These are phyloP conservation scores for Naganishia antarctica DNA, from an alignment of 768 basidiomycete species.

Conservation along the genomic window DNA sequence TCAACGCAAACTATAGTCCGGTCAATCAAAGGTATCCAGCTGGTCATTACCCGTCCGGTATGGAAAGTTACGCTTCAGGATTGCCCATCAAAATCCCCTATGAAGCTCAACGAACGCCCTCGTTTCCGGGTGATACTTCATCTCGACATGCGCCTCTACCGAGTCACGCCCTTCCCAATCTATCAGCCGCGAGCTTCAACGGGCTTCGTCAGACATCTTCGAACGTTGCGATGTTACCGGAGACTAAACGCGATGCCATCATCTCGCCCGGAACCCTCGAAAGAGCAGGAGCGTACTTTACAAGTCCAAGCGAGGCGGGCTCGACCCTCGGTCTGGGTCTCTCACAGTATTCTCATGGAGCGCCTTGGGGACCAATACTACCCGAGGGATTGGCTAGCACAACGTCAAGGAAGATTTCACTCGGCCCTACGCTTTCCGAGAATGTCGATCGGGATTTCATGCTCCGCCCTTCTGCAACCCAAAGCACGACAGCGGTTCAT, in stretches of 20 bases:
- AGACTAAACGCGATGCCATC: not conserved
- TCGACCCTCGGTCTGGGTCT: not conserved
- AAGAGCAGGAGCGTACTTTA: conserved; percentile 7
- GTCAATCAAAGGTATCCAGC: not conserved
- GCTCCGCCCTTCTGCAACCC: not conserved
- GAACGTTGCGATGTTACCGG: not conserved
- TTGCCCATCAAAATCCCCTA: not conserved
- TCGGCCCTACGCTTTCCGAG: not conserved
- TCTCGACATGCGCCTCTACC: too few relatives aligned
- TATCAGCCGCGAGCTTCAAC: too few relatives aligned
- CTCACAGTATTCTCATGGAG: not conserved
- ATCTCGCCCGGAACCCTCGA: not conserved
- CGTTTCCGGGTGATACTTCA: not conserved
- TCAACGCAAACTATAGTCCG: not conserved
- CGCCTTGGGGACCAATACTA: not conserved
- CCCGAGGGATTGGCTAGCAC: not conserved
- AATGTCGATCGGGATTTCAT: not conserved
- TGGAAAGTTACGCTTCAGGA: not conserved
- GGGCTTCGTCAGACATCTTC: not conserved
- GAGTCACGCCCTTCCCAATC: too few relatives aligned
- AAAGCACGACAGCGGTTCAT: conserved; percentile 11
- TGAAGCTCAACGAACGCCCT: not conserved
- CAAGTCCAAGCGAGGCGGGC: conserved; percentile 15
- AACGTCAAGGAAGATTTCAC: not conserved
- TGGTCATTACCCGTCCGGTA: not conserved